Base-by-base conservation (phyloP, 306 rosid genomes). In the Oxytropis ochrocephala region DNA sequence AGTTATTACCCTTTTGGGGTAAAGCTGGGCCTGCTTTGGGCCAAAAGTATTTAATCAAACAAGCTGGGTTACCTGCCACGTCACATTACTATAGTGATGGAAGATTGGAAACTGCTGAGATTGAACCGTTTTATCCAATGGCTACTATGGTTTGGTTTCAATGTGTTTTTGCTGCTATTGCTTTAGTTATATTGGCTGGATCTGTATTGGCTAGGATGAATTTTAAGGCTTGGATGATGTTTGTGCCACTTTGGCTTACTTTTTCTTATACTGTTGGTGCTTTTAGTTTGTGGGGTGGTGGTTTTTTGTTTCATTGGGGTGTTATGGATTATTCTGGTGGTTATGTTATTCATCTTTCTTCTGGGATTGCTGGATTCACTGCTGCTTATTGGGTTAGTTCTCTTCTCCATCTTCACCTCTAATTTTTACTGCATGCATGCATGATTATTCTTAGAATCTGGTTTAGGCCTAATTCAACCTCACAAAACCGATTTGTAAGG, bases 241-340 rank as follows among this genome's bases (percentile, higher is more conserved):
- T 84, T 35, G 88, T 84, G 53, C 88, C 88, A 0, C 79, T 84
- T 10, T 84, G 88, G 88, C 65, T 84, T 3, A 84, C 88, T 17
- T 84, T 84, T 30, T 80, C 85, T 42, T 84, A 84, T 27, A 84
- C 88, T 1, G 14, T 84, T 8, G 88, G 88, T 5, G 88, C 88
- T 0, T 84, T 84, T 56, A 84, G 88, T 50, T 33, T 84, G 71
- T 84, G 88, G 88, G 88, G 88, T 48, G 88, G 88, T 11, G 88
- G 88, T 0, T 84, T 84, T 56, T 70, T 84, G 79, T 84, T 84
- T 67, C 88, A 84, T 0, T 84, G 88, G 86, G 91, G 91, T 14
- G 88, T 86, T 7, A 86, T 86, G 80, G 91, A 86, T 24, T 86
- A 84, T 56, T 82, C 88, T 14, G 91, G 91, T 12, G 91, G 91